Evolutionary conservation across 2,329 filamentous ascomycete species (phyloP).

Genomic region (Aspergillus pseudoglaucus): DNA sequence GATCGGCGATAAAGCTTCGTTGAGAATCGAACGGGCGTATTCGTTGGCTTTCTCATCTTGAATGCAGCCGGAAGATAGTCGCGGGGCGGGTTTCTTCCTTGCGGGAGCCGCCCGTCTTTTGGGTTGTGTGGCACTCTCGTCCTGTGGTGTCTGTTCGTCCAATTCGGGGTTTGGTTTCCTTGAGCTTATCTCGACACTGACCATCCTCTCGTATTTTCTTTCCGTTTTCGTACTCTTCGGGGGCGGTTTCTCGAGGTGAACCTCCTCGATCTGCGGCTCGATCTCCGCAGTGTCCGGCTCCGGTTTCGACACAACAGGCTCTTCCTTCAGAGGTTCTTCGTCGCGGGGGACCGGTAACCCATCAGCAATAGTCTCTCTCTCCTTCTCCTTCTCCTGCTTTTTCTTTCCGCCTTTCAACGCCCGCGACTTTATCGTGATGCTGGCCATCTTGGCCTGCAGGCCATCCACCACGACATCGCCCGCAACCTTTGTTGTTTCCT

Average conservation of each 20-base stretch:
- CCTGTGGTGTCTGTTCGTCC: background rate
- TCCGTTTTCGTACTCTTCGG: background rate
- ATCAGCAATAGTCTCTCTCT: background rate
- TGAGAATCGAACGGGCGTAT: slow-evolving; percentile 32
- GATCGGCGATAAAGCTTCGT: slow-evolving; percentile 30
- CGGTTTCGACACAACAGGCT: background rate
- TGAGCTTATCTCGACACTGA: slow-evolving; percentile 22
- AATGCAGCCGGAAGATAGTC: slow-evolving; percentile 28
- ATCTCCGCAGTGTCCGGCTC: background rate
- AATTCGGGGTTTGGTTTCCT: background rate
- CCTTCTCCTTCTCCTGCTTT: background rate
- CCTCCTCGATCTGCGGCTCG: background rate
- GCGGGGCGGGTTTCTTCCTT: slow-evolving; percentile 13
- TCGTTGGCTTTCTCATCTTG: slow-evolving; percentile 26
- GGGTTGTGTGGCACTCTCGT: background rate
- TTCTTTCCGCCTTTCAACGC: background rate
- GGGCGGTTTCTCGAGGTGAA: slow-evolving; percentile 2
- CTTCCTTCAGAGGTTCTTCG: background rate
- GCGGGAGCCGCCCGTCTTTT: slow-evolving; percentile 2
- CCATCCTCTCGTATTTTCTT: slow-evolving; percentile 17
- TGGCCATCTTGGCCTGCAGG: slow-evolving; percentile 21
- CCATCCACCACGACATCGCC: slow-evolving; percentile 9
- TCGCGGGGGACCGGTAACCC: background rate
- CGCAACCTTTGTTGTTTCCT: slow-evolving; percentile 3
- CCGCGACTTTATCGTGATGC: slow-evolving; percentile 19